phyloP scores from a whole-genome alignment of 805 yeast genomes.

The Barnettozyma pratensis region DNA sequence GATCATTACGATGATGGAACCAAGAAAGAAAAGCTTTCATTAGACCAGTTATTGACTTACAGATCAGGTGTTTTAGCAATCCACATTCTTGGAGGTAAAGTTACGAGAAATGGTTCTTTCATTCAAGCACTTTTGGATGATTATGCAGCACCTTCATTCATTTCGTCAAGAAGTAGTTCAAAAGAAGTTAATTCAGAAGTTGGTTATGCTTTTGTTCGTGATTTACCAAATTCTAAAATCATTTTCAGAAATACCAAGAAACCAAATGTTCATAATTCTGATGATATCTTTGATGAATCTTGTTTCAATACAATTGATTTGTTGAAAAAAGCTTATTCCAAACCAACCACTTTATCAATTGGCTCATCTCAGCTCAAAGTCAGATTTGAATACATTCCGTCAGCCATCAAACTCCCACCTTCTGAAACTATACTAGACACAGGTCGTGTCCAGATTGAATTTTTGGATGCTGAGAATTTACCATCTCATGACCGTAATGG shows the following conservation, averaged over 20 bases:
- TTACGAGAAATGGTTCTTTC: slow-evolving; percentile 42
- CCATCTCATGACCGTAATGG: slow-evolving; percentile 66
- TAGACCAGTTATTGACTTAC: slow-evolving; percentile 48
- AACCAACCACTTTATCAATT: slow-evolving; percentile 42
- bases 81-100: slow-evolving; percentile 44
- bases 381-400: slow-evolving; percentile 58
- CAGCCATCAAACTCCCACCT: slow-evolving; percentile 46
- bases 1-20: slow-evolving; percentile 30
- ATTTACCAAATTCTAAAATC: slow-evolving; percentile 54
- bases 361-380: slow-evolving; percentile 38
- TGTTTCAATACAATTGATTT: slow-evolving; percentile 47
- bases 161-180: slow-evolving; percentile 44
- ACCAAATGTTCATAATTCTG: slow-evolving; percentile 39
- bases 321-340: slow-evolving; percentile 42
- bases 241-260: slow-evolving; percentile 54
- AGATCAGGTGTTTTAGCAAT: slow-evolving; percentile 62
- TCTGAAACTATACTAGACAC: slow-evolving; percentile 65
- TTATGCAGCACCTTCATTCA: slow-evolving; percentile 50
- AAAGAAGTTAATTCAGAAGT: slow-evolving; percentile 40
- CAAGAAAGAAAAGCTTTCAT: slow-evolving; percentile 40
- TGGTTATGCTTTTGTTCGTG: slow-evolving; percentile 64
- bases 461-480: slow-evolving; percentile 51
- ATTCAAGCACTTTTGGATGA: slow-evolving; percentile 66
- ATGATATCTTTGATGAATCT: slow-evolving; percentile 48
- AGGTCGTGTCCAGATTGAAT: slow-evolving; percentile 53